A percentile compares a stretch with the other conserved stretches of the same genome.
phyloP scores from a whole-genome alignment of 257 asterid species.

The Solanum appendiculatum region DNA sequence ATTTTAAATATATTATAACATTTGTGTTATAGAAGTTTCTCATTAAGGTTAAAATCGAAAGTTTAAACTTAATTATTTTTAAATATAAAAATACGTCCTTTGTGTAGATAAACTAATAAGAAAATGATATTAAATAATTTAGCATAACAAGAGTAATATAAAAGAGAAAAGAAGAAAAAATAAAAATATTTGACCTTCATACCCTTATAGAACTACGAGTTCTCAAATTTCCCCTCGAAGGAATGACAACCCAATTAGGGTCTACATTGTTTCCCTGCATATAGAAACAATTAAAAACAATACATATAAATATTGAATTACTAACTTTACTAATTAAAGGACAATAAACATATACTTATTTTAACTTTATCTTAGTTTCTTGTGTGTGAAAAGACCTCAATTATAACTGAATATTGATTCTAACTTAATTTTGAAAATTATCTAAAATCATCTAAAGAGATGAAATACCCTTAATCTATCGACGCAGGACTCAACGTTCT shows the following conservation, averaged over 20 bases:
- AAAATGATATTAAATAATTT: too few relatives aligned
- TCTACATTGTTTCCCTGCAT: neutral
- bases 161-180: neutral
- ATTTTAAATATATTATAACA: neutral
- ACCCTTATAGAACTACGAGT: neutral
- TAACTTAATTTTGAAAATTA: too few relatives aligned
- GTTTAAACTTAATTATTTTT: neutral
- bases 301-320: neutral
- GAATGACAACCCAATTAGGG: neutral
- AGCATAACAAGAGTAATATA: neutral
- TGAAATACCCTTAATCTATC: too few relatives aligned
- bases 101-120: too few relatives aligned
- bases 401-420: too few relatives aligned
- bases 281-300: neutral
- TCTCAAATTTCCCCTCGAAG: neutral
- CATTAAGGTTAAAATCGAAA: neutral
- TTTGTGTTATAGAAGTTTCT: neutral
- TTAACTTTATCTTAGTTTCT: neutral
- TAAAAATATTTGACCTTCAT: neutral
- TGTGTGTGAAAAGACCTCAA: too few relatives aligned
- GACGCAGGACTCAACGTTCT: too few relatives aligned
- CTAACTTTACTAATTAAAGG: neutral
- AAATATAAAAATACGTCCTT: neutral
- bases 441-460: too few relatives aligned
- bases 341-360: neutral